Conservation (phyloP, 305 asterid genomes). For the Rubia peregrina region DNA sequence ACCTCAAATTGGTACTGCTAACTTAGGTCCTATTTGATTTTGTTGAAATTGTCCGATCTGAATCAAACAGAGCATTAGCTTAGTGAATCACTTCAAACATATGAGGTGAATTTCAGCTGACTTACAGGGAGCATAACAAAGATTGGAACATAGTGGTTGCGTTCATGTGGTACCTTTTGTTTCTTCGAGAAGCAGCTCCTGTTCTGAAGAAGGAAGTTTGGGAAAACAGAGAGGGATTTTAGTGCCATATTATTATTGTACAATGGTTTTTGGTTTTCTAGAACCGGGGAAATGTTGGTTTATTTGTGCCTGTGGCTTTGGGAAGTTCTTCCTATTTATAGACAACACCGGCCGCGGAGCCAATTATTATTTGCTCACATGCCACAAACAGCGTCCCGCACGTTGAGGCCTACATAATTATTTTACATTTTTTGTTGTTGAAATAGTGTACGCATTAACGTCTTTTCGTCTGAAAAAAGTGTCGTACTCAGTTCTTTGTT, state of each 20-base stretch:
- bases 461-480: too few species aligned
- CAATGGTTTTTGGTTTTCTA: too few species aligned
- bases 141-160: conserved; percentile 15
- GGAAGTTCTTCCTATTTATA: background rate
- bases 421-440: too few species aligned
- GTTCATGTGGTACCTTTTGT: background rate
- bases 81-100: too few species aligned
- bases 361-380: background rate
- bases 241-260: background rate
- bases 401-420: background rate
- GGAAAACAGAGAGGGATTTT: background rate
- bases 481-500: too few species aligned
- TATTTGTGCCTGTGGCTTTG: background rate
- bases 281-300: too few species aligned
- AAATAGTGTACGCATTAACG: too few species aligned
- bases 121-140: conserved; percentile 21
- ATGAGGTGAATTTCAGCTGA: background rate
- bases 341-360: background rate
- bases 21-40: too few species aligned
- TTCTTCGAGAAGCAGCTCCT: background rate
- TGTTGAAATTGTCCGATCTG: too few species aligned
- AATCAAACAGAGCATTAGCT: too few species aligned
- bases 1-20: too few species aligned
- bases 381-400: background rate
- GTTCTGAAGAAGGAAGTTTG: background rate